These are phyloP conservation scores for Nitzschia inconspicua DNA, from an alignment of 108 stramenopile genomes.

Conservation along the genomic window DNA sequence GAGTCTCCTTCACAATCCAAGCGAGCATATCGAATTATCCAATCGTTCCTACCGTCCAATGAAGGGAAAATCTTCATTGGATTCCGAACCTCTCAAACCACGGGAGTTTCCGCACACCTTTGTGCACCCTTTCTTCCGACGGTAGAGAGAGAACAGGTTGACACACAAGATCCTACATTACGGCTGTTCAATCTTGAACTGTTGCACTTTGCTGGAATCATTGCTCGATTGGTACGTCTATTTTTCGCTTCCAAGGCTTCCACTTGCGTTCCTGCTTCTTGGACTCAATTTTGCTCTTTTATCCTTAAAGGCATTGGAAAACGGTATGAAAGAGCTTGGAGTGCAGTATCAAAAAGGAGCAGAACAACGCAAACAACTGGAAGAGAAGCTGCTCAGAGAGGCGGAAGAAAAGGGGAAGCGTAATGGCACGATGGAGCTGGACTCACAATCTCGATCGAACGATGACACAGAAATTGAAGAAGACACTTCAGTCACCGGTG, in stretches of 20 bases:
- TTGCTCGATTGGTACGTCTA: conserved; percentile 31
- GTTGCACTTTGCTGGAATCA: conserved; percentile 62
- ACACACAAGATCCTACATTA: conserved; percentile 70
- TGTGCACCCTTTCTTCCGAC: conserved; percentile 80
- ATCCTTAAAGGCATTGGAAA: conserved; percentile 37
- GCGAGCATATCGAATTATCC: conserved; percentile 28
- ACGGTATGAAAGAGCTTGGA: conserved; percentile 53
- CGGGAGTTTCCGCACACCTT: conserved; percentile 71
- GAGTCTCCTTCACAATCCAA: conserved; percentile 7
- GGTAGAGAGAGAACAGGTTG: conserved; percentile 82
- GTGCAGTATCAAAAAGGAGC: conserved; percentile 35
- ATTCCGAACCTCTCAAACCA: conserved; percentile 79
- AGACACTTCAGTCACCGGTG: background rate
- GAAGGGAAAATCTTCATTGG: conserved; percentile 77
- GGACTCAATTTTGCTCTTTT: background rate
- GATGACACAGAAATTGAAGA: conserved; percentile 17
- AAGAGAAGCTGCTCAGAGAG: conserved; percentile 19
- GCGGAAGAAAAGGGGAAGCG: conserved; percentile 1
- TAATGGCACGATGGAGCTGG: background rate
- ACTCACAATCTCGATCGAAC: conserved; percentile 4
- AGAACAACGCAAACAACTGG: conserved; percentile 33
- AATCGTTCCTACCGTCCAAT: conserved; percentile 58
- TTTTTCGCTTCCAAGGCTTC: background rate
- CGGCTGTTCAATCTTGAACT: conserved; percentile 67
- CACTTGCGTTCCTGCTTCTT: background rate